Evolutionary conservation across 257 asterid genomes (phyloP), one percentile per base, ranked within the genome.

Genomic region (Forsythia viridissima): DNA sequence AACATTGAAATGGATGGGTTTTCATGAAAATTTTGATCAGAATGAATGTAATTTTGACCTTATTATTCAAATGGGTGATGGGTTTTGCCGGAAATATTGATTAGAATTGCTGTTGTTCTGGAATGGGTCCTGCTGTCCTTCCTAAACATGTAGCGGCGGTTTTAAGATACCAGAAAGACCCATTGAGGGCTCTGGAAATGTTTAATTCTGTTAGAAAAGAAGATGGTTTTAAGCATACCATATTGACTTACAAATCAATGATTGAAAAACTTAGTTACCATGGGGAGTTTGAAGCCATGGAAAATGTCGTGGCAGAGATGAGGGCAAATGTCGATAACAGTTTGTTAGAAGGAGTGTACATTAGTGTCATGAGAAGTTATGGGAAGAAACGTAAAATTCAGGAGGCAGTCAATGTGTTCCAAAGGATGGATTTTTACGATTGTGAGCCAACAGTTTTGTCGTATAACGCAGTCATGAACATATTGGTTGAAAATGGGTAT

Each of bases 141-240:
- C 91, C 97, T 44, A 92, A 92, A 76, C 99, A 95, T 88, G 97
- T 93, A 72, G 90, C 93, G 42, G 92, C 96, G 10, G 96, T 95
- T 9, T 81, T 95, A 70, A 87, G 87, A 77, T 82, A 80, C 79
- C 96, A 95, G 80, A 90, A 83, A 85, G 90, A 88, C 72, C 99
- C 99, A 34, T 59, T 90, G 11, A 95, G 89, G 87, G 99, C 99
- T 63, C 90, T 95, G 69, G 92, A 93, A 82, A 90, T 93, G 89
- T 95, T 95, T 86, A 87, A 88, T 85, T 87, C 93, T 16, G 92
- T 89, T 41, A 89, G 87, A 84, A 91, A 80, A 68, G 96, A 93
- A 83, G 89, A 91, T 66, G 92, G 96, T 61, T 95, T 87, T 82
- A 88, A 76, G 76, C 97, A 93, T 84, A 90, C 90, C 70, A 70